These are phyloP conservation scores for Athelia sp. DNA, from an alignment of 1,284 basidiomycete genomes.

Conservation along the genomic window DNA sequence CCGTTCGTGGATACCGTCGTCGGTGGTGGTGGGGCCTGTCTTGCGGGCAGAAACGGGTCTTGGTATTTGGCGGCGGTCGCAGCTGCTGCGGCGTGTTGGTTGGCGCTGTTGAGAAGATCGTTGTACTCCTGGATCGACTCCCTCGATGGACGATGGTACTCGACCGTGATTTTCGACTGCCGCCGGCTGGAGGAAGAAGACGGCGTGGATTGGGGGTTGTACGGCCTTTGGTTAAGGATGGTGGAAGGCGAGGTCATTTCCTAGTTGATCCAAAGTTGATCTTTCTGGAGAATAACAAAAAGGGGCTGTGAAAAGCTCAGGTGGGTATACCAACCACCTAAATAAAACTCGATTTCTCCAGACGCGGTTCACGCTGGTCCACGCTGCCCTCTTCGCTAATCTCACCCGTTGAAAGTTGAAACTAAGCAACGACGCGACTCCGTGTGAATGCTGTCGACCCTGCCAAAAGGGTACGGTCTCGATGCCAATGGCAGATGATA, in stretches of 20 bases:
- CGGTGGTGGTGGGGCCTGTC: constrained; percentile 53
- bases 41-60: constrained; percentile 42
- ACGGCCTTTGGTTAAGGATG: constrained; percentile 31
- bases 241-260: constrained; percentile 28
- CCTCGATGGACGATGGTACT: constrained; percentile 65
- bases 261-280: neutral
- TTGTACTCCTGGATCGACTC: constrained; percentile 69
- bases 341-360: too few species aligned
- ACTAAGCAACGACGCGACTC: too few species aligned
- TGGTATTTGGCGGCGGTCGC: constrained; percentile 28
- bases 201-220: constrained; percentile 12
- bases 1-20: constrained; percentile 15
- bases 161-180: constrained; percentile 67
- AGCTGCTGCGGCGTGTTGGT: constrained; percentile 49
- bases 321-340: neutral
- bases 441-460: too few species aligned
- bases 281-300: constrained; percentile 7
- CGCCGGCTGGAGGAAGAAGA: constrained; percentile 31
- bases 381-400: too few species aligned
- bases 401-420: too few species aligned
- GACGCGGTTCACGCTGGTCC: too few species aligned
- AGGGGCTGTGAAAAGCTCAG: neutral
- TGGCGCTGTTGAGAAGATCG: constrained; percentile 59
- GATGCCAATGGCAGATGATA: too few species aligned
- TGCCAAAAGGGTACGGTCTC: too few species aligned